Base-by-base conservation (phyloP, 768 basidiomycete genomes). In the Naematelia aurantialba region DNA sequence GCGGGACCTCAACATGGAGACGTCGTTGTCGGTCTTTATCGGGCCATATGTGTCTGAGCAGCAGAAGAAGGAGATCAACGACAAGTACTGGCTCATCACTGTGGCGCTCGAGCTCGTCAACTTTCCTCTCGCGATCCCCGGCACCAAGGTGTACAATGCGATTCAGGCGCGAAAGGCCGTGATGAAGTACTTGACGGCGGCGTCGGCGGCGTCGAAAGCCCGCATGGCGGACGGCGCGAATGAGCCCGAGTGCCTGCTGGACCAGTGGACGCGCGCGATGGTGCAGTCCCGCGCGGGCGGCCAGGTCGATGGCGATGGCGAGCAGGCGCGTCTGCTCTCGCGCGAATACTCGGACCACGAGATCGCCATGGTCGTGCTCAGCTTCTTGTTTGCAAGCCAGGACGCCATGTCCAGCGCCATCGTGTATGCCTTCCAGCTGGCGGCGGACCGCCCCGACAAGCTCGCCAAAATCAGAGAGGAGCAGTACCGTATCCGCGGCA, bases 351-450 rank as follows among this genome's bases (percentile, higher is more conserved):
- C 85, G 65, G 88, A 98, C 76, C 82, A 83, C 66, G 94, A 99
- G 79, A 98, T 98, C 85, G 91, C 89, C 26, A 89, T 96, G 87
- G 93, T 96, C 71, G 79, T 99, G 42, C 87, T 99, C 73, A 91
- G 89, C 11, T 98, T 98, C 86, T 80, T 99, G 55, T 97, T 97
- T 70, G 96, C 91, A 1, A 88, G 86, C 24, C 91, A 96, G 80
- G 96, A 99, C 75, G 96, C 96, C 49, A 98, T 99, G 96, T 90
- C 89, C 75, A 91, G 89, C 60, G 93, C 92, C 51, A 80, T 97
- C 69, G 91, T 96, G 71, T 97, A 90, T 77, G 88, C 85, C 39
- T 96, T 98, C 85, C 96, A 99, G 79, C 90, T 93, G 77, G 82
- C 96, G 34, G 89, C 89, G 45, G 96, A 98, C 77, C 82, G 89